These are phyloP conservation scores for Erythrophleum fordii DNA, from an alignment of 306 rosid species.

Conservation along the genomic window DNA sequence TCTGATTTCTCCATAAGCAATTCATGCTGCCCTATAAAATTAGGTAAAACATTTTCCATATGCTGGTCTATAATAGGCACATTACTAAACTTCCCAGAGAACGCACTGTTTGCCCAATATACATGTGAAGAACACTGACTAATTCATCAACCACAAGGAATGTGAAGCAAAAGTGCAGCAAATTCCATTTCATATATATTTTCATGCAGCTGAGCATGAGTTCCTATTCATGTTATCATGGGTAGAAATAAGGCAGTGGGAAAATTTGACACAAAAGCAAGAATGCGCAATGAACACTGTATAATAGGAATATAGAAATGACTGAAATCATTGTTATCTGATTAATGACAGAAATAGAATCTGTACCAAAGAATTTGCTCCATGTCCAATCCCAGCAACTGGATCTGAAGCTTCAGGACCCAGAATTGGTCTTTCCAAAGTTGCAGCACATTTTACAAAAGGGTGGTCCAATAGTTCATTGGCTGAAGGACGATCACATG, in stretches of 20 bases:
- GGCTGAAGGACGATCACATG: slow-evolving; percentile 77
- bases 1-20: background rate
- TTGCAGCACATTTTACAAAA: slow-evolving; percentile 80
- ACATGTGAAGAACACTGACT: background rate
- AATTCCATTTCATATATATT: background rate
- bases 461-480: slow-evolving; percentile 83
- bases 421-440: slow-evolving; percentile 72
- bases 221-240: slow-evolving; percentile 3
- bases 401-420: slow-evolving; percentile 60
- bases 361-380: slow-evolving; percentile 75
- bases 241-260: slow-evolving; percentile 13
- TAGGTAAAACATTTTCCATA: background rate
- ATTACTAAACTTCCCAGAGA: background rate
- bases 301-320: slow-evolving; percentile 12
- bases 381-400: slow-evolving; percentile 54
- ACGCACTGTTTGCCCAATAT: slow-evolving; percentile 21
- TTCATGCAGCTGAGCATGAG: slow-evolving; percentile 18
- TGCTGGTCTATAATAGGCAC: background rate
- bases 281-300: slow-evolving; percentile 7
- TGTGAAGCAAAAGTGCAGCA: slow-evolving; percentile 8
- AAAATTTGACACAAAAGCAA: background rate
- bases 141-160: slow-evolving; percentile 3
- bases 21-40: background rate
- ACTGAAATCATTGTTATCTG: background rate
- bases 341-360: slow-evolving; percentile 11